A percentile compares a stretch with the other conserved stretches of the same genome.
Evolutionary conservation across 208 protist species (phyloP).

Genomic region (Leishmania tropica): DNA sequence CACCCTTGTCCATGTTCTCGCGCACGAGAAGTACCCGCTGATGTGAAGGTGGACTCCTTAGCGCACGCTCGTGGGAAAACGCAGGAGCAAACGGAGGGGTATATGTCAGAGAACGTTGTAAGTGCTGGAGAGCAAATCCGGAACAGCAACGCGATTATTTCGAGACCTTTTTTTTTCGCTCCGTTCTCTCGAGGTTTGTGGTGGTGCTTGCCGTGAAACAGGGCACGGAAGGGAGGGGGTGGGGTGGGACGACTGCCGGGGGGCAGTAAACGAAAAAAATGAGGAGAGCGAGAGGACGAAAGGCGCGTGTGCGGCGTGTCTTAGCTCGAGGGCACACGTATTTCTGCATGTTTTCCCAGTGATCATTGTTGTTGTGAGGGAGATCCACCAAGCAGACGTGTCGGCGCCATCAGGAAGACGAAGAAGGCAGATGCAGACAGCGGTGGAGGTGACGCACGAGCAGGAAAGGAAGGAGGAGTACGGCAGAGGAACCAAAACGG

Average conservation of each 20-base stretch:
- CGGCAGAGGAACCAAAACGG: neutral
- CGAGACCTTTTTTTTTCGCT: neutral
- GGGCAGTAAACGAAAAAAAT: neutral
- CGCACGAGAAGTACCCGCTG: neutral
- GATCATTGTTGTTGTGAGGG: neutral
- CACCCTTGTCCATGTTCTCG: neutral
- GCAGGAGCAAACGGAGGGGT: neutral
- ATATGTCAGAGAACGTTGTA: neutral
- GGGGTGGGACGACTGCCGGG: neutral
- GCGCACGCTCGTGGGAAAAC: neutral
- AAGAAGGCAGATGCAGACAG: neutral
- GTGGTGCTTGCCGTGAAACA: neutral
- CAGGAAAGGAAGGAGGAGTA: neutral
- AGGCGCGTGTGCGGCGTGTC: neutral
- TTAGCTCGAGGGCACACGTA: neutral
- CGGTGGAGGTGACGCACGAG: neutral
- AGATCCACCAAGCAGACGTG: neutral
- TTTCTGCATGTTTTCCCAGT: neutral
- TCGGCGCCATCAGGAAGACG: neutral
- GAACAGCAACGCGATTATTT: neutral
- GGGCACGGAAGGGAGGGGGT: neutral
- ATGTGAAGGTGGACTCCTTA: neutral
- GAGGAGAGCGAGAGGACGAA: neutral
- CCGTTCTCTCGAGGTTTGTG: neutral
- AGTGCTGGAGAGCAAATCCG: neutral